These are phyloP conservation scores for Kockovaella imperatae DNA, from an alignment of 768 basidiomycete genomes.

Conservation along the genomic window DNA sequence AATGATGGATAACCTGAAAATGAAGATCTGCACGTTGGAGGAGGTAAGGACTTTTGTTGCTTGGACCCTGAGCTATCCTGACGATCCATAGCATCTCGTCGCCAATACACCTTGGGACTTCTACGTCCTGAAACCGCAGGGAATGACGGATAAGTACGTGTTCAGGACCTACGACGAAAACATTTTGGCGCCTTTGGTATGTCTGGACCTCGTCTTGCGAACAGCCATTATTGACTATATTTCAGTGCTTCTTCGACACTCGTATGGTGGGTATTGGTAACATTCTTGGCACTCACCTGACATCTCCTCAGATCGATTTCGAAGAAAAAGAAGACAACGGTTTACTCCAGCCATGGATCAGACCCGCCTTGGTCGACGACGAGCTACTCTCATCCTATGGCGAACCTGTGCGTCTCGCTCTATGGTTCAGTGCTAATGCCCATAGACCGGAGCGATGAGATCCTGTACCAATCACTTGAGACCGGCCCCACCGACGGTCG, in stretches of 20 bases:
- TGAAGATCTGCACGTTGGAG: constrained; percentile 69
- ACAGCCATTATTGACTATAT: background rate
- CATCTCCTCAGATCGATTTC: constrained; percentile 58
- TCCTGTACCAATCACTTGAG: constrained; percentile 19
- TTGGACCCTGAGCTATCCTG: background rate
- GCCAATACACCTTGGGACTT: constrained; percentile 87
- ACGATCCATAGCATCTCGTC: constrained; percentile 62
- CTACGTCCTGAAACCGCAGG: constrained; percentile 66
- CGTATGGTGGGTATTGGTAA: constrained; percentile 49
- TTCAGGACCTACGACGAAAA: constrained; percentile 90
- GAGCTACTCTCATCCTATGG: constrained; percentile 47
- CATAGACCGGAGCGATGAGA: constrained; percentile 30
- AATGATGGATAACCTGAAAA: constrained; percentile 85
- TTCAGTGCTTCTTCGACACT: constrained; percentile 84
- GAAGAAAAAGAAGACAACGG: constrained; percentile 57
- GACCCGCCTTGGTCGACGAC: constrained; percentile 17
- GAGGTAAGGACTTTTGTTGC: constrained; percentile 56
- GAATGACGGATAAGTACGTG: constrained; percentile 75
- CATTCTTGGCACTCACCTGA: background rate
- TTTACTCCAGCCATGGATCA: constrained; percentile 11
- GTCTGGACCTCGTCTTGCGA: constrained; percentile 17
- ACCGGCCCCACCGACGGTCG: background rate
- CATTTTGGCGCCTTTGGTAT: constrained; percentile 86
- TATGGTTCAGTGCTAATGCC: background rate
- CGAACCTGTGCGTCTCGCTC: constrained; percentile 46